phyloP scores from a whole-genome alignment of 148 eudicot genomes.

The Amaranthus cruentus region DNA sequence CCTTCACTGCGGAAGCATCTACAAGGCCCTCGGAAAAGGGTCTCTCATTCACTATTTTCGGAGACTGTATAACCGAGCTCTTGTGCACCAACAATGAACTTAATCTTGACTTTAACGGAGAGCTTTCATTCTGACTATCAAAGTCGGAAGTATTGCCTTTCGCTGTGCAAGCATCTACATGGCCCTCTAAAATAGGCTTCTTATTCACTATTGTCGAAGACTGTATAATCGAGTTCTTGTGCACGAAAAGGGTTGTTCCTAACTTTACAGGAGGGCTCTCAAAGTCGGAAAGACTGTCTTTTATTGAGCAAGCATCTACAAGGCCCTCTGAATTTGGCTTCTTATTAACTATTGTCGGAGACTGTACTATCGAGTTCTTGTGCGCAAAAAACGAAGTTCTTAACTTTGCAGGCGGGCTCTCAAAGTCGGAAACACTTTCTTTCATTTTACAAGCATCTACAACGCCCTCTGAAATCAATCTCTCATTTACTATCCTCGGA shows the following conservation, averaged over 20 bases:
- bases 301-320: slow-evolving; percentile 16
- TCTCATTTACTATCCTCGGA: slow-evolving; percentile 35
- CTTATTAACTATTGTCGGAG: slow-evolving; percentile 36
- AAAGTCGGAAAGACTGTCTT: slow-evolving; percentile 15
- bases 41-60: slow-evolving; percentile 34
- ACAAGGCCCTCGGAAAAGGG: slow-evolving; percentile 36
- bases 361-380: slow-evolving; percentile 30
- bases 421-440: slow-evolving; percentile 16
- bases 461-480: slow-evolving; percentile 32
- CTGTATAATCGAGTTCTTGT: slow-evolving; percentile 30
- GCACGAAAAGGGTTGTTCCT: slow-evolving; percentile 34
- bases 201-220: slow-evolving; percentile 36
- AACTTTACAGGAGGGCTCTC: slow-evolving; percentile 44
- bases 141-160: slow-evolving; percentile 14
- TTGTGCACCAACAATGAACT: slow-evolving; percentile 36
- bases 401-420: slow-evolving; percentile 43
- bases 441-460: slow-evolving; percentile 52
- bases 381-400: slow-evolving; percentile 35
- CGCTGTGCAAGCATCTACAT: slow-evolving; percentile 22
- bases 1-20: slow-evolving; percentile 19
- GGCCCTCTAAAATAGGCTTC: slow-evolving; percentile 31
- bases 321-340: slow-evolving; percentile 34
- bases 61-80: slow-evolving; percentile 29
- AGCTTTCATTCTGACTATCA: slow-evolving; percentile 41
- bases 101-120: slow-evolving; percentile 42